Evolutionary conservation across 1,139 yeast species (phyloP).

Genomic region (Spathaspora sp.): DNA sequence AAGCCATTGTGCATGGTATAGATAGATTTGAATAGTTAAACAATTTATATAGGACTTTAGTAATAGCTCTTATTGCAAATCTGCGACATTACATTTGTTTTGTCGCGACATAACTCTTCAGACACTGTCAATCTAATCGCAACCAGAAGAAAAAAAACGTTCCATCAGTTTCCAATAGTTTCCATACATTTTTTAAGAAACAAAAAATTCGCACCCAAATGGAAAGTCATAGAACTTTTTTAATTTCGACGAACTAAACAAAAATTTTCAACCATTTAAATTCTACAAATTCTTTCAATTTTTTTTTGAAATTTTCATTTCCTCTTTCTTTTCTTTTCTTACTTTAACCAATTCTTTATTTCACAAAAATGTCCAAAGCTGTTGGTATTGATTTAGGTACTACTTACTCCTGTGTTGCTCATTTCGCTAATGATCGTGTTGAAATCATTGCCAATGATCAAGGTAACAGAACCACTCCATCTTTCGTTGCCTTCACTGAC

Average conservation of each 20-base stretch:
- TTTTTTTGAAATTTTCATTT: too few relatives aligned
- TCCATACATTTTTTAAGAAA: background rate
- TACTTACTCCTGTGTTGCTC: conserved; percentile 84
- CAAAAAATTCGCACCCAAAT: conserved; percentile 5
- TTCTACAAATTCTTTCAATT: conserved; percentile 5
- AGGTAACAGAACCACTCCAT: conserved; percentile 83
- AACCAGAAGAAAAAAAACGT: background rate
- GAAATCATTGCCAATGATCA: conserved; percentile 60
- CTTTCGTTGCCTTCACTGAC: conserved; percentile 96
- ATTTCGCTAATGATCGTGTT: conserved; percentile 70
- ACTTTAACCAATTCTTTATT: conserved; percentile 1
- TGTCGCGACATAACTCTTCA: conserved; percentile 1
- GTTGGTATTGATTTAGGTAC: conserved; percentile 87
- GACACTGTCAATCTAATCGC: background rate
- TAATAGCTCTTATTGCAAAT: background rate
- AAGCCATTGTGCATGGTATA: conserved; percentile 7
- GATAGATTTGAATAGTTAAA: conserved; percentile 7
- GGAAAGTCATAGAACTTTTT: background rate
- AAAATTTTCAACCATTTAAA: conserved; percentile 8
- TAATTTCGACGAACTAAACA: background rate
- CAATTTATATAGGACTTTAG: background rate
- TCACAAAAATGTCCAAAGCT: conserved; percentile 56
- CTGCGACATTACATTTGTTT: background rate
- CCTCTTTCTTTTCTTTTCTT: conserved; percentile 2
- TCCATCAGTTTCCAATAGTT: conserved; percentile 3